Evolutionary conservation across 169 alveolate species (phyloP).

Genomic region (Toxoplasma gondii): DNA sequence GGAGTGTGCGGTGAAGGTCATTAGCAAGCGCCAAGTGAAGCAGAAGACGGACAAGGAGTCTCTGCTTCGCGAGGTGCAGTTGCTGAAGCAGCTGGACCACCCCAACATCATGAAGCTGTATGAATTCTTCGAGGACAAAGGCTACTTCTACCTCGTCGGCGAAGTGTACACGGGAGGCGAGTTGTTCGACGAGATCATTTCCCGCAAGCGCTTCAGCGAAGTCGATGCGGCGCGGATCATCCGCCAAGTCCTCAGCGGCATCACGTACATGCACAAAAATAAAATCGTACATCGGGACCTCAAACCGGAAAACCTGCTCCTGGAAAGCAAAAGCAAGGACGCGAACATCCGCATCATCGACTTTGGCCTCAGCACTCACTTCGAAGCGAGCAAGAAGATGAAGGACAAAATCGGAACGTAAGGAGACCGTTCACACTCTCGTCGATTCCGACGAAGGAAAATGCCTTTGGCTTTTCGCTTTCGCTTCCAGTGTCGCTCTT

Average conservation of each 20-base stretch:
- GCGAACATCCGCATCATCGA: slow-evolving; percentile 93
- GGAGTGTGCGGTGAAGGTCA: slow-evolving; percentile 92
- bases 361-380: slow-evolving; percentile 94
- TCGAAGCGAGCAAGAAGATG: slow-evolving; percentile 87
- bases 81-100: slow-evolving; percentile 87
- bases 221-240: slow-evolving; percentile 92
- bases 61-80: slow-evolving; percentile 86
- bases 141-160: slow-evolving; percentile 87
- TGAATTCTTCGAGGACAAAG: slow-evolving; percentile 89
- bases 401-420: slow-evolving; percentile 93
- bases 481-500: background rate
- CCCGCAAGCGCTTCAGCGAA: slow-evolving; percentile 90
- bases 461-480: background rate
- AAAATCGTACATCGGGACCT: no score
- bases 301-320: slow-evolving; percentile 89
- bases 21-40: slow-evolving; percentile 86
- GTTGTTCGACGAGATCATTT: slow-evolving; percentile 92
- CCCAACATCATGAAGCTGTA: slow-evolving; percentile 91
- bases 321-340: slow-evolving; percentile 85
- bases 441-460: background rate
- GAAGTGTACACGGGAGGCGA: slow-evolving; percentile 96
- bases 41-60: slow-evolving; percentile 85
- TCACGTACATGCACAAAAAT: slow-evolving; percentile 90
- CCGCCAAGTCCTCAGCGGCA: slow-evolving; percentile 92
- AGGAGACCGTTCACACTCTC: background rate